Evolutionary conservation across 768 basidiomycete species (phyloP).

Genomic region (Phlebiopsis flavidoalba): DNA sequence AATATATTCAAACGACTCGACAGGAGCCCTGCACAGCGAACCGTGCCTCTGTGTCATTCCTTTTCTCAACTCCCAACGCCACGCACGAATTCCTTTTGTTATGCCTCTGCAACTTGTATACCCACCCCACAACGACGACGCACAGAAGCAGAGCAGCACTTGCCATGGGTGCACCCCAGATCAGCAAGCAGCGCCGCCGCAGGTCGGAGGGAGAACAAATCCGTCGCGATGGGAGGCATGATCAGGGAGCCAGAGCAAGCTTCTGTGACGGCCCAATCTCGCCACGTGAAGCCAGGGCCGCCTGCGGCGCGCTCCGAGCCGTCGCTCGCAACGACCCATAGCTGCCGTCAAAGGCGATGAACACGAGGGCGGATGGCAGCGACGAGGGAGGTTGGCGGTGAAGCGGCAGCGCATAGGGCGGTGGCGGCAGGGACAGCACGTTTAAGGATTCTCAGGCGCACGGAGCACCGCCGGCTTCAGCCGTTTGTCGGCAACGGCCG

Average conservation of each 20-base stretch:
- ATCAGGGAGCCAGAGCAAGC: not conserved
- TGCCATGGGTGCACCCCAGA: not conserved
- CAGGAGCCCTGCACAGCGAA: not conserved
- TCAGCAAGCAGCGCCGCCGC: not conserved
- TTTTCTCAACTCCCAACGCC: not conserved
- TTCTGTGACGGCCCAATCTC: not conserved
- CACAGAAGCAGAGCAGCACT: not conserved
- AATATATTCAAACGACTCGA: not conserved
- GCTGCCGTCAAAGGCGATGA: not conserved
- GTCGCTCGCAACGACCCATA: not conserved
- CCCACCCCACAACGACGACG: not conserved
- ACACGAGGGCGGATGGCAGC: not conserved
- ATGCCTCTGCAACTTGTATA: conserved; percentile 3
- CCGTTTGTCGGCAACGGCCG: not conserved
- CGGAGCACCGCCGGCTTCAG: not conserved
- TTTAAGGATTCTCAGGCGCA: not conserved
- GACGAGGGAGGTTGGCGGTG: not conserved
- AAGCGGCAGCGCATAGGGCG: too few relatives aligned
- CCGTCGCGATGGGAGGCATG: not conserved
- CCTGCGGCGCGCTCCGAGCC: not conserved
- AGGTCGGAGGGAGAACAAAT: conserved; percentile 6
- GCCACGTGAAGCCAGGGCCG: not conserved
- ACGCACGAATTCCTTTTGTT: not conserved
- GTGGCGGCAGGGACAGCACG: not conserved
- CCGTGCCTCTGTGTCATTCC: not conserved